Conservation (phyloP, 306 rosid species). For the Cotoneaster glaucophyllus region DNA sequence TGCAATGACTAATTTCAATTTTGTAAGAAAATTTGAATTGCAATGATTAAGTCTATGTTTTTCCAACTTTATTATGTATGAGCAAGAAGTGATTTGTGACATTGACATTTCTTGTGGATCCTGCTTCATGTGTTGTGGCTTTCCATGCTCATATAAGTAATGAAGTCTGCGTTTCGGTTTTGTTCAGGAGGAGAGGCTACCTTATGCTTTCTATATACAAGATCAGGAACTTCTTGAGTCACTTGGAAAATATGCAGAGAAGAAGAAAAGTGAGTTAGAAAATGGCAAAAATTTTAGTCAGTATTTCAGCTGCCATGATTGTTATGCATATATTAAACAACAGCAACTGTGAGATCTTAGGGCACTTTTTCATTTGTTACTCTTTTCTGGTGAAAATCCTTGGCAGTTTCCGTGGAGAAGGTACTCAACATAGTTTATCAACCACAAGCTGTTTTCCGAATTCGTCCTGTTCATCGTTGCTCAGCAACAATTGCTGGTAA, state of each 20-base stretch:
- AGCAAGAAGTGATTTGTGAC: neutral
- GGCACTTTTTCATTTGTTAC: neutral
- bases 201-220: conserved; percentile 72
- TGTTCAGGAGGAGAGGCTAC: conserved; percentile 86
- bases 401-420: conserved; percentile 91
- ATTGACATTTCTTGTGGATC: neutral
- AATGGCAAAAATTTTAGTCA: neutral
- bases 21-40: neutral
- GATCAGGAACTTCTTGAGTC: conserved; percentile 72
- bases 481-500: conserved; percentile 92
- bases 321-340: neutral
- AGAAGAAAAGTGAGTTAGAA: conserved; percentile 55
- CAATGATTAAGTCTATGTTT: neutral
- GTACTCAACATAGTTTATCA: conserved; percentile 84
- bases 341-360: neutral
- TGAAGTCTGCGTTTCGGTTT: neutral
- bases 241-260: conserved; percentile 72
- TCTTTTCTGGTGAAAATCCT: conserved; percentile 3
- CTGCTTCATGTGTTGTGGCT: neutral
- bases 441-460: conserved; percentile 86
- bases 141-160: neutral
- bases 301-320: neutral
- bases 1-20: neutral
- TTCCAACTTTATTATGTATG: too few species aligned
- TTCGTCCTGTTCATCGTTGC: conserved; percentile 81